Conservation (phyloP, 768 basidiomycete genomes). For the Boletus huronensis region DNA sequence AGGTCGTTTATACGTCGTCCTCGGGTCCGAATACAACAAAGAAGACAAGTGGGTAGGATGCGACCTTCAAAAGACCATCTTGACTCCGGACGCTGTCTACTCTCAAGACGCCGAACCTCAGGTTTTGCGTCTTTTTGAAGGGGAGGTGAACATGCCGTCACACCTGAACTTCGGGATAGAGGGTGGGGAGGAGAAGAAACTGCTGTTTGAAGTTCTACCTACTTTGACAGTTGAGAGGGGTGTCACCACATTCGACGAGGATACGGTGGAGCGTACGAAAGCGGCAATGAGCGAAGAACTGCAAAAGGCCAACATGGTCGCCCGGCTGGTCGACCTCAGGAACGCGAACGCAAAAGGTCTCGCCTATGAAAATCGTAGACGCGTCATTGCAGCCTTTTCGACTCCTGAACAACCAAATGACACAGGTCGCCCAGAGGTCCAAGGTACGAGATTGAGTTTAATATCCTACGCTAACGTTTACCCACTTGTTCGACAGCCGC, state of each 20-base stretch:
- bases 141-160: conserved; percentile 45
- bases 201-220: conserved; percentile 70
- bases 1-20: conserved; percentile 60
- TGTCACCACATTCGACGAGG: conserved; percentile 17
- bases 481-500: conserved; percentile 54
- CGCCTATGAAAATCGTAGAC: conserved; percentile 77
- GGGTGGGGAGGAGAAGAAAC: conserved; percentile 43
- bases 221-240: conserved; percentile 40
- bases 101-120: conserved; percentile 19
- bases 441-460: conserved; percentile 50
- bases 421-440: conserved; percentile 83
- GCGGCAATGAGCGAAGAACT: conserved; percentile 35
- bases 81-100: conserved; percentile 50
- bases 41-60: conserved; percentile 65
- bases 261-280: conserved; percentile 20
- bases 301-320: conserved; percentile 53
- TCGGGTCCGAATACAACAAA: conserved; percentile 66
- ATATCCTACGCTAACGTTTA: neutral
- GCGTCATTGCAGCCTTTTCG: conserved; percentile 80
- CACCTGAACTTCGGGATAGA: conserved; percentile 67
- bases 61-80: conserved; percentile 61
- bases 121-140: conserved; percentile 32
- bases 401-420: conserved; percentile 61
- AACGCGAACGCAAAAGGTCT: conserved; percentile 89
- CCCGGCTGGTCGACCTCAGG: conserved; percentile 72